Conservation (phyloP, 1,284 basidiomycete species). For the Cutaneotrichosporon dermatis region DNA sequence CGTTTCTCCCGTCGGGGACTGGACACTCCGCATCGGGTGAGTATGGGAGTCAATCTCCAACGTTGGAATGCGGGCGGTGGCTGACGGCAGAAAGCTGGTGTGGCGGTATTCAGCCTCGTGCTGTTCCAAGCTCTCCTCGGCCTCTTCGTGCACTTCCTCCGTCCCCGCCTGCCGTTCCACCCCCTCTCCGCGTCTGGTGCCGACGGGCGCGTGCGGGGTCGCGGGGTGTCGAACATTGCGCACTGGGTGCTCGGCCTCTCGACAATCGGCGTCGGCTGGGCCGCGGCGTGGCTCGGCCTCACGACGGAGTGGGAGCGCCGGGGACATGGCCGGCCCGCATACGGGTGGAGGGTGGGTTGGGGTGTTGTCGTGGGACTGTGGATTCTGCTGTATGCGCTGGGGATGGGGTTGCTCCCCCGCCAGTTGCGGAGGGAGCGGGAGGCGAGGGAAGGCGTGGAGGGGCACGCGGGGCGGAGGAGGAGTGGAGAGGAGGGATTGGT, state of each 20-base stretch:
- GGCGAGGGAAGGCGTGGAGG: no score
- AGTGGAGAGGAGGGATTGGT: no score
- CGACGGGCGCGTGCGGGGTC: no score
- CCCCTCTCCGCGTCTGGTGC: no score
- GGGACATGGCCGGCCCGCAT: not conserved
- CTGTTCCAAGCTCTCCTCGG: conserved; percentile 21
- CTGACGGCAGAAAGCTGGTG: conserved; percentile 55
- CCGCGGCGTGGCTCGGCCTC: conserved; percentile 1
- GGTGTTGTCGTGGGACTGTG: conserved; percentile 20
- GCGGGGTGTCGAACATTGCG: not conserved
- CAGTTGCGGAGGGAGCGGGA: not conserved
- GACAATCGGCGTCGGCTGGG: not conserved
- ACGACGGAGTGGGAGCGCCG: conserved; percentile 1
- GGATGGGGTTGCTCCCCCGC: not conserved
- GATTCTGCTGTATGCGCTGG: not conserved
- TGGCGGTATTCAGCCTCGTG: conserved; percentile 58
- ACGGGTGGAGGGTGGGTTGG: not conserved
- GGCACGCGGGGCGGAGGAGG: no score
- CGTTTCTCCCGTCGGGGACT: no score
- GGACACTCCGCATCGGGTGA: no score
- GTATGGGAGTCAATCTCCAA: no score
- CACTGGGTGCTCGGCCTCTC: conserved; percentile 1
- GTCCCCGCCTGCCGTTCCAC: not conserved
- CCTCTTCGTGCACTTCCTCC: not conserved
- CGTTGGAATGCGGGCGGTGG: no score